Conservation (phyloP, 2,329 filamentous ascomycete species). For the Zasmidium citrigriseum region DNA sequence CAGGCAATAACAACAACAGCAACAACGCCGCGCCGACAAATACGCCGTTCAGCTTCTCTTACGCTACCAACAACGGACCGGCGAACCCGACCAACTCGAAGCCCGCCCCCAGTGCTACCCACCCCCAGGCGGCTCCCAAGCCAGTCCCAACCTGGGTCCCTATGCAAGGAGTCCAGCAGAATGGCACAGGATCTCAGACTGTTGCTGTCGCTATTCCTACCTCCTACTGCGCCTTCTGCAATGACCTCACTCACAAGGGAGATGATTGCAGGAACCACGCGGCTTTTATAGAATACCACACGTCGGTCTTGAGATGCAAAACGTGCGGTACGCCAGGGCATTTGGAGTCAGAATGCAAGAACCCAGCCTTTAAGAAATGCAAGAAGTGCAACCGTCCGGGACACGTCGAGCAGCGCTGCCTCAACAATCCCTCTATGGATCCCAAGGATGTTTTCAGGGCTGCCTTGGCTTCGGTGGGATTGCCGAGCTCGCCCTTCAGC, state of each 20-base stretch:
- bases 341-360: neutral
- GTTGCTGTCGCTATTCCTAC: neutral
- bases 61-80: too few relatives aligned
- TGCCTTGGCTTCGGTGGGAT: neutral
- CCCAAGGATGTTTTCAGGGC: neutral
- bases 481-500: neutral
- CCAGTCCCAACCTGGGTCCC: neutral
- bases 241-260: constrained; percentile 5
- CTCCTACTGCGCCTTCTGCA: constrained; percentile 15
- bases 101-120: too few relatives aligned
- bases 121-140: too few relatives aligned
- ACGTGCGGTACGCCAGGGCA: constrained; percentile 13
- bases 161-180: neutral
- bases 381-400: neutral
- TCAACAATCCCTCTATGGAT: neutral
- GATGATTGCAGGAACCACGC: constrained; percentile 1
- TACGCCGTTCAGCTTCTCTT: neutral
- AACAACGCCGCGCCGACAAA: neutral
- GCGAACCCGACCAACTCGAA: too few relatives aligned
- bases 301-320: constrained; percentile 6
- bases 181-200: neutral
- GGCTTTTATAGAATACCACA: neutral
- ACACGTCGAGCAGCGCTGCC: neutral
- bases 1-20: neutral
- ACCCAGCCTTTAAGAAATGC: neutral